phyloP scores from a whole-genome alignment of 2,329 filamentous ascomycete species.

The Lecanosticta acicola region DNA sequence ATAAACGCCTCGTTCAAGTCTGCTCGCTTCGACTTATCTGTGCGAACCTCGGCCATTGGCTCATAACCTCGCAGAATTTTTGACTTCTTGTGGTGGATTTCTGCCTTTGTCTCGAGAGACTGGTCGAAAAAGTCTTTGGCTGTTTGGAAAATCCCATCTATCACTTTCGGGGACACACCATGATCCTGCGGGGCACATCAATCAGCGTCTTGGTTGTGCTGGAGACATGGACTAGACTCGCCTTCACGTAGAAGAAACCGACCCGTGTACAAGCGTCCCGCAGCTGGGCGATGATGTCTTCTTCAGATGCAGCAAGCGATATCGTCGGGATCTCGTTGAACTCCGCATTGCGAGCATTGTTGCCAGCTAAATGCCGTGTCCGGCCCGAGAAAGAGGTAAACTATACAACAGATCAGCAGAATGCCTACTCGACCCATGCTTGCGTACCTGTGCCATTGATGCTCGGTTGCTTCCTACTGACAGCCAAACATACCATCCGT shows the following conservation, averaged over 20 bases:
- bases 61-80: constrained; percentile 54
- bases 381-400: constrained; percentile 20
- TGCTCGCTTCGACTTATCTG: constrained; percentile 47
- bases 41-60: constrained; percentile 70
- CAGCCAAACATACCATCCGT: neutral
- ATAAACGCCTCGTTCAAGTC: constrained; percentile 44
- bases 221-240: neutral
- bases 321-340: constrained; percentile 24
- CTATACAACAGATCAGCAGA: constrained; percentile 2
- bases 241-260: constrained; percentile 25
- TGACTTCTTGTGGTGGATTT: constrained; percentile 61
- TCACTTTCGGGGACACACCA: constrained; percentile 51
- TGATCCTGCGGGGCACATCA: constrained; percentile 60
- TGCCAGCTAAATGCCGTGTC: constrained; percentile 17
- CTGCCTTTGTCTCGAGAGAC: constrained; percentile 46
- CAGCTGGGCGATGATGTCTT: constrained; percentile 15
- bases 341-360: constrained; percentile 19
- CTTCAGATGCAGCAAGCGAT: constrained; percentile 14
- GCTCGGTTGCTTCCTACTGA: neutral
- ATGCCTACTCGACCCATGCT: neutral
- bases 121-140: constrained; percentile 31
- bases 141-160: constrained; percentile 16
- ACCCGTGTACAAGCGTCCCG: constrained; percentile 21
- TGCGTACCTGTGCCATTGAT: neutral
- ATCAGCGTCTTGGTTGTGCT: neutral